Conservation (phyloP, 2,329 filamentous ascomycete genomes). For the Scedosporium minutisporum region DNA sequence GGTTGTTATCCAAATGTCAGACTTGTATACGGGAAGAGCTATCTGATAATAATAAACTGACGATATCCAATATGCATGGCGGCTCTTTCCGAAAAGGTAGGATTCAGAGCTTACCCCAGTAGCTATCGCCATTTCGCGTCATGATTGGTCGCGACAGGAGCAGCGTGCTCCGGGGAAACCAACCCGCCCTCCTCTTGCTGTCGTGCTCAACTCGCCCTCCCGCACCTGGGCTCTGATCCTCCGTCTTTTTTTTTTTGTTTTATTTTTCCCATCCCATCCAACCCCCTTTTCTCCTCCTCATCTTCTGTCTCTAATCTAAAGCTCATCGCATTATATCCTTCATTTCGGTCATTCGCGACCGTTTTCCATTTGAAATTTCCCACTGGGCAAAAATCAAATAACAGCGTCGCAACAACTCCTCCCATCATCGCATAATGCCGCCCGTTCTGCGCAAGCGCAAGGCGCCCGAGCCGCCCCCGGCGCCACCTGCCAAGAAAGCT, state of each 20-base stretch:
- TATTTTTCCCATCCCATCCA: not conserved
- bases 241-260: not conserved
- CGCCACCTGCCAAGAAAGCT: slow-evolving; percentile 26
- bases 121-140: not conserved
- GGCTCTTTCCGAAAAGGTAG: slow-evolving; percentile 1
- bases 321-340: not conserved
- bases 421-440: slow-evolving; percentile 33
- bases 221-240: not conserved
- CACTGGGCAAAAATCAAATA: not conserved
- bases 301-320: not conserved
- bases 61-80: not conserved
- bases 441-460: slow-evolving; percentile 54
- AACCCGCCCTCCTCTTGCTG: not conserved
- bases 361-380: not conserved
- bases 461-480: slow-evolving; percentile 36
- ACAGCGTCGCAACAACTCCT: slow-evolving; percentile 1
- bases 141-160: slow-evolving; percentile 3
- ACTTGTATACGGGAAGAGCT: not conserved
- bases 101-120: not conserved
- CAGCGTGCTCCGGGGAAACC: not conserved
- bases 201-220: not conserved
- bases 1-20: not conserved
- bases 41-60: not conserved
- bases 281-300: not conserved
- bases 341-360: not conserved